Evolutionary conservation across 345 rosid genomes (phyloP).

Genomic region (Reutealis trisperma): DNA sequence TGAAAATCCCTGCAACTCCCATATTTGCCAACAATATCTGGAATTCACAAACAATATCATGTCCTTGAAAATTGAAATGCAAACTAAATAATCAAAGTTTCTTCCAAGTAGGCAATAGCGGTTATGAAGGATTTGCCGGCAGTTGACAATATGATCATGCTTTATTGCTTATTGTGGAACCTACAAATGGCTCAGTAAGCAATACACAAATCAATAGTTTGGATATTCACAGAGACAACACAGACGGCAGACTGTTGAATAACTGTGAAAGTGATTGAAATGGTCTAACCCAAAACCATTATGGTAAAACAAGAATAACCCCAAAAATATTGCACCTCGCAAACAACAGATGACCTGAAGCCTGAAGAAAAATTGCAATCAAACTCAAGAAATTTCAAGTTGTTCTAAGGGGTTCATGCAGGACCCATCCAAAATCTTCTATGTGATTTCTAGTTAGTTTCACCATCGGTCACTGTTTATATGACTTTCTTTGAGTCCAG

Average conservation of each 20-base stretch:
- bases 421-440: not conserved
- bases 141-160: not conserved
- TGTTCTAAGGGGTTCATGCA: not conserved
- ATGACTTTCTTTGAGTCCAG: too few relatives aligned
- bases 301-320: not conserved
- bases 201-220: too few relatives aligned
- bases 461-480: too few relatives aligned
- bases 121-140: not conserved
- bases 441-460: too few relatives aligned
- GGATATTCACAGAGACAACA: not conserved
- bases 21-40: not conserved
- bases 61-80: not conserved
- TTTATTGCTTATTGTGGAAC: not conserved
- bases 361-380: not conserved
- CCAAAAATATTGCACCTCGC: not conserved
- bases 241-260: not conserved
- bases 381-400: not conserved
- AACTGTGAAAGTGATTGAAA: not conserved
- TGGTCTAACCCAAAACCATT: too few relatives aligned
- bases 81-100: too few relatives aligned
- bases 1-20: not conserved
- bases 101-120: not conserved
- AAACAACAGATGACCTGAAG: not conserved
- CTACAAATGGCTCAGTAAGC: not conserved
- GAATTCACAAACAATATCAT: not conserved